phyloP scores from a whole-genome alignment of 257 asterid genomes.

The Solanum pimpinellifolium region DNA sequence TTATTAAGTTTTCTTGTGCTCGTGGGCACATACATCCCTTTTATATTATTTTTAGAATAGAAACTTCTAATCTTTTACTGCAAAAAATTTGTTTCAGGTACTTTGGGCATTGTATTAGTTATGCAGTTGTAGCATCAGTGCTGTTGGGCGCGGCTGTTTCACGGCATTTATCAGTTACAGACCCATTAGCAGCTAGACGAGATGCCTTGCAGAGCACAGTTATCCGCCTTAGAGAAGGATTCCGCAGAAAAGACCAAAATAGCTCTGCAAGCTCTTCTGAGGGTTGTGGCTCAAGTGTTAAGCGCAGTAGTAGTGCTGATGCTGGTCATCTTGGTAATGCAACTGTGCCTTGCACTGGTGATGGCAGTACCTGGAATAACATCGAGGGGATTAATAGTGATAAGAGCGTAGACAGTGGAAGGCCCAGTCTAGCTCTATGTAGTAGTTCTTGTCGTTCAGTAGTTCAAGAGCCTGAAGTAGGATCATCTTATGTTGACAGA shows the following conservation, averaged over 20 bases:
- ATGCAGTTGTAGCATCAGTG: slow-evolving; percentile 94
- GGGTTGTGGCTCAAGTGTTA: slow-evolving; percentile 96
- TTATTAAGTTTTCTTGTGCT: background rate
- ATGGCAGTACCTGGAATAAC: slow-evolving; percentile 67
- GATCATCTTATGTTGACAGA: slow-evolving; percentile 65
- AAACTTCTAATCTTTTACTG: background rate
- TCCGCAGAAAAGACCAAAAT: slow-evolving; percentile 78
- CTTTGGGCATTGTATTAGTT: slow-evolving; percentile 94
- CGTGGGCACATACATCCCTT: background rate
- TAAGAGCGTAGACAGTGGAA: slow-evolving; percentile 88
- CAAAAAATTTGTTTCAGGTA: slow-evolving; percentile 42
- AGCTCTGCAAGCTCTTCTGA: slow-evolving; percentile 95
- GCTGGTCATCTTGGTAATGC: slow-evolving; percentile 76
- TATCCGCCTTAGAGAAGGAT: slow-evolving; percentile 92
- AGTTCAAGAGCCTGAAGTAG: slow-evolving; percentile 89
- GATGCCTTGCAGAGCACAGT: slow-evolving; percentile 96
- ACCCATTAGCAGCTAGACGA: slow-evolving; percentile 92
- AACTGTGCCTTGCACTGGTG: slow-evolving; percentile 61
- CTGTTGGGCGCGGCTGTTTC: slow-evolving; percentile 96
- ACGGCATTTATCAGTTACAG: slow-evolving; percentile 77
- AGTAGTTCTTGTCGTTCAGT: slow-evolving; percentile 90
- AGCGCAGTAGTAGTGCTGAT: slow-evolving; percentile 98
- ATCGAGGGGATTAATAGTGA: slow-evolving; percentile 83
- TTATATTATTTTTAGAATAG: background rate
- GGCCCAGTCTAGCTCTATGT: slow-evolving; percentile 73